phyloP scores from a whole-genome alignment of 768 basidiomycete genomes.

The Termitomyces sp. region DNA sequence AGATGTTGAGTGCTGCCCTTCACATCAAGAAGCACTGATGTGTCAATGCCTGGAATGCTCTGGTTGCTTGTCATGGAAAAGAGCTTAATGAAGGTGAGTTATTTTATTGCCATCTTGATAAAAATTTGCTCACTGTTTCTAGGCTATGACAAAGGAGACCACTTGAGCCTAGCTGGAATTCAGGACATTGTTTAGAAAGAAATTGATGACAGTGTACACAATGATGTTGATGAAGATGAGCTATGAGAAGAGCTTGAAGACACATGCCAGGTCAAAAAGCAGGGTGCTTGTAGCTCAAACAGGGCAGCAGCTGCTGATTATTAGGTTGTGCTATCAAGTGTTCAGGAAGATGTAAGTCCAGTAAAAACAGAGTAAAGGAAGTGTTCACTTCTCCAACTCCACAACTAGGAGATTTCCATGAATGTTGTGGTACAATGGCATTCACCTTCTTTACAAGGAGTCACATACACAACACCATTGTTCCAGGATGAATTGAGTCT shows the following conservation, averaged over 20 bases:
- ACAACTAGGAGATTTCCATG: not conserved
- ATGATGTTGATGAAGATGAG: not conserved
- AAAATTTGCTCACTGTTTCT: not conserved
- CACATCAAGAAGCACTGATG: not conserved
- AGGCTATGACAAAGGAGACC: not conserved
- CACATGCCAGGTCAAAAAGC: not conserved
- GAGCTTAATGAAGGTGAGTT: not conserved
- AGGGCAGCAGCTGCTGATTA: not conserved
- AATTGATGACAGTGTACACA: not conserved
- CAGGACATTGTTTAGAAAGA: not conserved
- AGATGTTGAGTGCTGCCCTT: too few relatives aligned
- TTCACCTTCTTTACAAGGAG: not conserved
- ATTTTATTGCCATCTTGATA: not conserved
- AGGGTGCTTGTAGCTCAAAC: not conserved
- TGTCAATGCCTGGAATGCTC: not conserved
- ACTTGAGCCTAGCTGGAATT: not conserved
- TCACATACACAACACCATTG: not conserved
- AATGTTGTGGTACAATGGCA: too few relatives aligned
- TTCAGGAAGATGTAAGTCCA: not conserved
- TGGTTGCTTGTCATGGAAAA: not conserved
- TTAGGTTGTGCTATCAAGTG: not conserved
- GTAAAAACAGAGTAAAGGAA: not conserved
- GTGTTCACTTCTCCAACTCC: not conserved
- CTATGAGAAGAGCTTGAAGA: not conserved
- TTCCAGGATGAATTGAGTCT: too few relatives aligned